These are phyloP conservation scores for Pseudopyricularia javanii DNA, from an alignment of 2,329 filamentous ascomycete genomes.

Conservation along the genomic window DNA sequence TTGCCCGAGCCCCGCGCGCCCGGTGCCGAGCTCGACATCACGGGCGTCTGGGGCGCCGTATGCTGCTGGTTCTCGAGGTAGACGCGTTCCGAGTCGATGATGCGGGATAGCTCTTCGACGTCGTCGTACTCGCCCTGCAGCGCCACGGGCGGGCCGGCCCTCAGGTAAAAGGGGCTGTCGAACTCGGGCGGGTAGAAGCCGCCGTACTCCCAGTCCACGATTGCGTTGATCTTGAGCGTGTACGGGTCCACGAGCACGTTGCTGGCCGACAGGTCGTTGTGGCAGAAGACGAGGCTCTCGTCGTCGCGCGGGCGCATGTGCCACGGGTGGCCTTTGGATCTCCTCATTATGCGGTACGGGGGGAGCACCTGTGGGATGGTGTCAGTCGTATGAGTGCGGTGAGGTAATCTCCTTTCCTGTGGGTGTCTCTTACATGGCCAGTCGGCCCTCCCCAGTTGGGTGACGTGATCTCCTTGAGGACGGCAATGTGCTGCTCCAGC, in stretches of 20 bases:
- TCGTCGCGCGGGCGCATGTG: constrained; percentile 8
- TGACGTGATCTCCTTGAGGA: constrained; percentile 15
- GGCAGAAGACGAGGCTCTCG: constrained; percentile 12
- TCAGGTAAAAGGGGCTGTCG: constrained; percentile 12
- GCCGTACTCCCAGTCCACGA: constrained; percentile 16
- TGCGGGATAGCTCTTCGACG: neutral
- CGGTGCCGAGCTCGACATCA: neutral
- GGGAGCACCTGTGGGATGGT: constrained; percentile 12
- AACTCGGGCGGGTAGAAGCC: constrained; percentile 15
- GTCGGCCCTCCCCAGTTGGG: constrained; percentile 14
- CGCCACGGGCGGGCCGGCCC: constrained; percentile 12
- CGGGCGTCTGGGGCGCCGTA: neutral
- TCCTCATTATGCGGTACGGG: constrained; percentile 14
- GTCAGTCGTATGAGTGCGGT: neutral
- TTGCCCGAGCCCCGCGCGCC: neutral
- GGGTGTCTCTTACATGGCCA: constrained; percentile 10
- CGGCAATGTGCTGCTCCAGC: constrained; percentile 12
- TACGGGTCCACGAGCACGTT: constrained; percentile 14
- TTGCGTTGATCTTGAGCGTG: constrained; percentile 12
- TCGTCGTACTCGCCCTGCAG: constrained; percentile 14
- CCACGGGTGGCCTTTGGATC: constrained; percentile 12
- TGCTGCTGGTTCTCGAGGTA: neutral
- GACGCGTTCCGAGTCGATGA: neutral
- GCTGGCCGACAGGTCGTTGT: constrained; percentile 12
- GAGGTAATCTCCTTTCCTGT: neutral